A percentile compares a stretch with the other conserved stretches of the same genome.
These are phyloP conservation scores for Iris pallida DNA, from an alignment of 116 monocot genomes.

Conservation along the genomic window DNA sequence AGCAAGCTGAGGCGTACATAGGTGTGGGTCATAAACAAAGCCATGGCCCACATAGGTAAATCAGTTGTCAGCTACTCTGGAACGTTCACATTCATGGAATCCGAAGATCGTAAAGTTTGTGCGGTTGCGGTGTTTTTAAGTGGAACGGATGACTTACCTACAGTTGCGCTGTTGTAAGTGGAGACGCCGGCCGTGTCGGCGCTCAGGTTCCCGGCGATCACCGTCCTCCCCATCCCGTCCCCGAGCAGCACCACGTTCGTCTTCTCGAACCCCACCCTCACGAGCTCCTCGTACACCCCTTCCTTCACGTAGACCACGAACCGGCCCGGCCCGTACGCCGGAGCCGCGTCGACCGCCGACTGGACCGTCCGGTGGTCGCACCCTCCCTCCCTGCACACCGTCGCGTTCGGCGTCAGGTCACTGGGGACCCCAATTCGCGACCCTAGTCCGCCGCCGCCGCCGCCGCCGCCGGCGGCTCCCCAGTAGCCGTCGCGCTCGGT, in stretches of 20 bases:
- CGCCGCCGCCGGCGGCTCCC: slow-evolving; percentile 1
- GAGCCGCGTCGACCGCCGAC: slow-evolving; percentile 34
- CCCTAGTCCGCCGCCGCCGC: background rate
- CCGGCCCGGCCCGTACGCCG: slow-evolving; percentile 10
- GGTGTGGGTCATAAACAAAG: no score
- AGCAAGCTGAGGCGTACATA: no score
- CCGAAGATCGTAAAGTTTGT: no score
- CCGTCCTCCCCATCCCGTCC: slow-evolving; percentile 36
- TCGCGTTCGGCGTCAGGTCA: background rate
- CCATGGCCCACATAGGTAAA: no score
- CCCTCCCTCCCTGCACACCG: background rate
- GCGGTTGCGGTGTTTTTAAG: no score
- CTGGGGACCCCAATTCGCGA: background rate
- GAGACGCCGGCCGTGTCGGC: slow-evolving; percentile 30
- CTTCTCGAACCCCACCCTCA: slow-evolving; percentile 42
- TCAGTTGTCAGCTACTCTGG: no score
- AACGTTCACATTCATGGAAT: no score
- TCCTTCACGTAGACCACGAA: slow-evolving; percentile 29
- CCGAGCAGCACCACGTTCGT: slow-evolving; percentile 36
- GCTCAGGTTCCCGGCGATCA: slow-evolving; percentile 30
- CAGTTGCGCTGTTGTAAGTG: slow-evolving; percentile 39
- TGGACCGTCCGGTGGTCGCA: slow-evolving; percentile 18
- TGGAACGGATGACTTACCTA: slow-evolving; percentile 35
- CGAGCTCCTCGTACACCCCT: slow-evolving; percentile 42
- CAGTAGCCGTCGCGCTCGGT: slow-evolving; percentile 81